Evolutionary conservation across 129 eudicot species (phyloP).

Genomic region (Ambrosia trifida): DNA sequence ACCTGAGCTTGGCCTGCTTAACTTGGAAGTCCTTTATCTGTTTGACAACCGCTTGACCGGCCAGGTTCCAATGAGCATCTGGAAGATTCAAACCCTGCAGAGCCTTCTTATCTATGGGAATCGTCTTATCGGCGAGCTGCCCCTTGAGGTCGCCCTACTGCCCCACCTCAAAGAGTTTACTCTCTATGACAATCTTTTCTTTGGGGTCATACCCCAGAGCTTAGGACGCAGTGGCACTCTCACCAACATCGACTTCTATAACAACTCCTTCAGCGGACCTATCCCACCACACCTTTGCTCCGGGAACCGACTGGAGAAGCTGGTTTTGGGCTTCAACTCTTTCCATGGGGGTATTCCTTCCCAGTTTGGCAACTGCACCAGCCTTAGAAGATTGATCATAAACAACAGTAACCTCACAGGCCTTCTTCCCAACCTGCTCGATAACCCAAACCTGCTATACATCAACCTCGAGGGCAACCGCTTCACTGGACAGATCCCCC

Average conservation of each 20-base stretch:
- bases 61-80: too few species aligned
- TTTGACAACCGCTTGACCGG: too few species aligned
- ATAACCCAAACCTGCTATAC: slow-evolving; percentile 36
- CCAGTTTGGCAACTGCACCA: slow-evolving; percentile 59
- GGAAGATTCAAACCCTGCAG: too few species aligned
- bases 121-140: slow-evolving; percentile 47
- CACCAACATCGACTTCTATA: slow-evolving; percentile 51
- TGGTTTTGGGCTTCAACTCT: slow-evolving; percentile 52
- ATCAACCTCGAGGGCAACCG: slow-evolving; percentile 58
- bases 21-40: too few species aligned
- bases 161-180: slow-evolving; percentile 47
- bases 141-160: slow-evolving; percentile 50
- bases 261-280: slow-evolving; percentile 64
- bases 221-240: slow-evolving; percentile 68
- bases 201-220: slow-evolving; percentile 69
- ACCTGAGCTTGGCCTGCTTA: too few species aligned
- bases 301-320: slow-evolving; percentile 46
- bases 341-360: slow-evolving; percentile 65
- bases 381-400: slow-evolving; percentile 53
- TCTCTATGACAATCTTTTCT: slow-evolving; percentile 52
- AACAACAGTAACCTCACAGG: slow-evolving; percentile 59
- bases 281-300: slow-evolving; percentile 81
- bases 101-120: too few species aligned
- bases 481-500: slow-evolving; percentile 56
- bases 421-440: slow-evolving; percentile 58